Base-by-base conservation (phyloP, 805 yeast species). In the Yarrowia osloensis region DNA sequence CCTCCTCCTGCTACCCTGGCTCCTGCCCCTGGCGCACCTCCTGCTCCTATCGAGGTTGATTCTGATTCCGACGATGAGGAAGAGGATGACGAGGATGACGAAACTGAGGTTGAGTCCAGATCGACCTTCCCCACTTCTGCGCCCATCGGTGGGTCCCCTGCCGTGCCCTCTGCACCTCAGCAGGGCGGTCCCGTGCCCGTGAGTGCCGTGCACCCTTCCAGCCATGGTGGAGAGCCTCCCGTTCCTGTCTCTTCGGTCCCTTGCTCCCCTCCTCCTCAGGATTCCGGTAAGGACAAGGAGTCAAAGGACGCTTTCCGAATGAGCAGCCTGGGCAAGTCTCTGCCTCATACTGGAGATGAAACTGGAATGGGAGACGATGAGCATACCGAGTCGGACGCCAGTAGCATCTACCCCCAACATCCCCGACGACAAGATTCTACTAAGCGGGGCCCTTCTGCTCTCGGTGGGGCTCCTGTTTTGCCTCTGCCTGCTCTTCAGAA, bases 291-390 rank as follows among this genome's bases (percentile, higher is more conserved):
- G 63, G 63, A 57, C 17, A 57, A 29, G 49, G 63, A 54, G 35
- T 11, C 62, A 9, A 54, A 39, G 46, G 62, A 57, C n/a, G 37
- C 63, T 6, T 57, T 57, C 49, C 40, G 63, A 40, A 40, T 57
- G 63, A 28, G 49, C 37, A 19, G 37, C n/a, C 63, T 57, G 12
- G 63, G 63, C 33, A 57, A 57, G 63, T 57, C 63, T 40, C 54
- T 46, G 22, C 54, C 66, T 29, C 52, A 61, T 1, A 46, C 54
- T 12, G 66, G 52, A 33, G 69, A 59, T 29, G 66, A 66, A 39
- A 72, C 71, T 50, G 74, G 73, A 39, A 69, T 73, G 22, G 75
- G 75, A 11, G 75, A 73, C 42, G 75, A 73, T 31, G 75, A 72
- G 42, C 68, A 69, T 22, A 72, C 75, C 17, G 75, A 72, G 61